Evolutionary conservation across 139 green algal species (phyloP).

Genomic region (Chlamydomonas sphaeroides): DNA sequence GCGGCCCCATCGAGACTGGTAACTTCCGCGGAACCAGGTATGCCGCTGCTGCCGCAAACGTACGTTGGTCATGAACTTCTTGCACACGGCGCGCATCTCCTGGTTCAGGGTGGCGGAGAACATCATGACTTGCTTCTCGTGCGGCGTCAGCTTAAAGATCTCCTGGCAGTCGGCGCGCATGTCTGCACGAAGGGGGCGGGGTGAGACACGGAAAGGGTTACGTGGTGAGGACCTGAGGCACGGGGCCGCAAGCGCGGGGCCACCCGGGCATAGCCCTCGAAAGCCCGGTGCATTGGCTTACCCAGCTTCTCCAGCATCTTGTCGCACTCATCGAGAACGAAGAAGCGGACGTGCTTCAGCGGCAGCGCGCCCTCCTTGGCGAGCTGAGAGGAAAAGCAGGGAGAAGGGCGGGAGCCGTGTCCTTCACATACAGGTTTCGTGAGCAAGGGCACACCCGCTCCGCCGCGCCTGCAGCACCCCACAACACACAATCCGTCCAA

Average conservation of each 20-base stretch:
- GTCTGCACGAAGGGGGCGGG: constrained; percentile 75
- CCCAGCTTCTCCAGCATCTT: constrained; percentile 97
- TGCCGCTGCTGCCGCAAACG: constrained; percentile 34
- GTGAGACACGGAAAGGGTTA: too few relatives aligned
- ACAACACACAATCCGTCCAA: too few relatives aligned
- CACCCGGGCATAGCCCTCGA: too few relatives aligned
- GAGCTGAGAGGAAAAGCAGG: constrained; percentile 64
- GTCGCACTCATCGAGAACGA: constrained; percentile 99
- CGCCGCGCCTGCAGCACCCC: too few relatives aligned
- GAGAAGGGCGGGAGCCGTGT: neutral
- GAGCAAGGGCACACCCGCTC: too few relatives aligned
- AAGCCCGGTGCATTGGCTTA: too few relatives aligned
- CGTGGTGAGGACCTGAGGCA: too few relatives aligned
- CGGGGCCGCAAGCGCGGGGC: too few relatives aligned
- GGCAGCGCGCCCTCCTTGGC: constrained; percentile 84
- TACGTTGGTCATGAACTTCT: constrained; percentile 98
- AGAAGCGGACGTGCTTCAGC: constrained; percentile 90
- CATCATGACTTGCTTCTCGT: constrained; percentile 99
- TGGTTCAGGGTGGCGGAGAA: constrained; percentile 95
- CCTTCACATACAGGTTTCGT: too few relatives aligned
- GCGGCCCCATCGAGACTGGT: constrained; percentile 5
- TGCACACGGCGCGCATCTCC: constrained; percentile 95
- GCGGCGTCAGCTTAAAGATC: constrained; percentile 98
- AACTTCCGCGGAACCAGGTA: neutral
- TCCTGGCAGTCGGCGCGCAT: constrained; percentile 98